Percentiles rank a stretch among this genome's conserved stretches.
Conservation (phyloP, 345 rosid genomes). For the Eutrema japonicum region DNA sequence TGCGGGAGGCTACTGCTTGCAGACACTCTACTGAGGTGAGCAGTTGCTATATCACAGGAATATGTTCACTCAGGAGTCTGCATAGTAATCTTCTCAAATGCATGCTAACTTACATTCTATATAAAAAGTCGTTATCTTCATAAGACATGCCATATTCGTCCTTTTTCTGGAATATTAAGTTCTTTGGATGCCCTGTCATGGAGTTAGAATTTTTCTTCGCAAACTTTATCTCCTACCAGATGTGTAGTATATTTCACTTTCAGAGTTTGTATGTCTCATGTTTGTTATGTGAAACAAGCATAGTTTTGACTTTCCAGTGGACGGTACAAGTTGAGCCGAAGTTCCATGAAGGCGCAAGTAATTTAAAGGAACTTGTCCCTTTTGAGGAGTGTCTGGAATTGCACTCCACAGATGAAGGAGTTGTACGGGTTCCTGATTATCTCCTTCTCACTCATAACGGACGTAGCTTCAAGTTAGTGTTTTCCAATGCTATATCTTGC, state of each 20-base stretch:
- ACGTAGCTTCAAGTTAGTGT: constrained; percentile 91
- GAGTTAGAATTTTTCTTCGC: constrained; percentile 18
- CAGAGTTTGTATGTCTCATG: constrained; percentile 7
- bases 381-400: constrained; percentile 91
- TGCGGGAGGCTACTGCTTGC: constrained; percentile 78
- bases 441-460: constrained; percentile 90
- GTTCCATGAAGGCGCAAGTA: constrained; percentile 95
- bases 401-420: constrained; percentile 67
- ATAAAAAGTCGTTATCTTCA: constrained; percentile 20
- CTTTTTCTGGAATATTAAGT: background rate
- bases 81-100: constrained; percentile 27
- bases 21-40: constrained; percentile 79
- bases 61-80: constrained; percentile 13
- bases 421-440: constrained; percentile 83
- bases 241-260: constrained; percentile 19
- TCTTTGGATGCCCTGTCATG: constrained; percentile 18
- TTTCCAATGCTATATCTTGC: constrained; percentile 35
- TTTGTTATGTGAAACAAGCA: constrained; percentile 38
- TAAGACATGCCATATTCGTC: background rate
- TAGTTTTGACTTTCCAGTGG: constrained; percentile 67
- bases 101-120: constrained; percentile 20
- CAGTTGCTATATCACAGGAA: constrained; percentile 26
- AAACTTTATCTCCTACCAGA: constrained; percentile 8
- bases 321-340: constrained; percentile 85
- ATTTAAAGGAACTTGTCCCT: constrained; percentile 88